phyloP scores from a whole-genome alignment of 768 basidiomycete genomes.

The Tricholoma hemisulphureum region DNA sequence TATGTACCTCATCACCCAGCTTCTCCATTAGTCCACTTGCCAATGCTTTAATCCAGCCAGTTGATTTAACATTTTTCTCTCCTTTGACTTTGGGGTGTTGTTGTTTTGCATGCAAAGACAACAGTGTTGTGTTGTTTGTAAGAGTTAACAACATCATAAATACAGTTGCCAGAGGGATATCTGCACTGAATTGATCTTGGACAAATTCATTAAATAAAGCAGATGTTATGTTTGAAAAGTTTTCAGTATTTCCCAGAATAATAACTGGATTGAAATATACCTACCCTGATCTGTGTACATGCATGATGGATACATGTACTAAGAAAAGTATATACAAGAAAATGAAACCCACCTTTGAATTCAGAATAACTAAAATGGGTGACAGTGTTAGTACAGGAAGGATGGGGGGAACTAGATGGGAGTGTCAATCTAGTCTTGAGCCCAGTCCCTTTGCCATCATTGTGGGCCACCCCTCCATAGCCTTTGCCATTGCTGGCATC shows the following conservation, averaged over 20 bases:
- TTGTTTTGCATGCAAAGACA: slow-evolving; percentile 15
- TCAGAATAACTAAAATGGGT: no score
- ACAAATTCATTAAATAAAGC: slow-evolving; percentile 4
- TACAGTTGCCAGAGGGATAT: slow-evolving; percentile 13
- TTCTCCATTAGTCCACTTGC: slow-evolving; percentile 3
- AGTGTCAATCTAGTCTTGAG: no score
- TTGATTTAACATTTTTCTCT: not conserved
- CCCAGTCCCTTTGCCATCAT: no score
- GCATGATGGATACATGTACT: no score
- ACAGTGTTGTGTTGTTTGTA: slow-evolving; percentile 8
- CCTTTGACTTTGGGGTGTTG: slow-evolving; percentile 2
- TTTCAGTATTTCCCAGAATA: no score
- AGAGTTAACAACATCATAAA: slow-evolving; percentile 14
- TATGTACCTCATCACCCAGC: not conserved
- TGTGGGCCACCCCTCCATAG: no score
- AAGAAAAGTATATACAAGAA: no score
- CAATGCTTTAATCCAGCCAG: slow-evolving; percentile 14
- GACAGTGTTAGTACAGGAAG: no score
- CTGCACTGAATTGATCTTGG: slow-evolving; percentile 8
- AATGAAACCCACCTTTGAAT: no score
- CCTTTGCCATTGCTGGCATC: no score
- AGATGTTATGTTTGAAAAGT: not conserved
- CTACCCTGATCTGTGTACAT: no score
- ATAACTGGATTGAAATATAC: not conserved
- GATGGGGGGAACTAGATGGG: no score